A percentile compares a stretch with the other conserved stretches of the same genome.
Conservation (phyloP, 805 yeast species). For the Debaryomyces tyrocola region DNA sequence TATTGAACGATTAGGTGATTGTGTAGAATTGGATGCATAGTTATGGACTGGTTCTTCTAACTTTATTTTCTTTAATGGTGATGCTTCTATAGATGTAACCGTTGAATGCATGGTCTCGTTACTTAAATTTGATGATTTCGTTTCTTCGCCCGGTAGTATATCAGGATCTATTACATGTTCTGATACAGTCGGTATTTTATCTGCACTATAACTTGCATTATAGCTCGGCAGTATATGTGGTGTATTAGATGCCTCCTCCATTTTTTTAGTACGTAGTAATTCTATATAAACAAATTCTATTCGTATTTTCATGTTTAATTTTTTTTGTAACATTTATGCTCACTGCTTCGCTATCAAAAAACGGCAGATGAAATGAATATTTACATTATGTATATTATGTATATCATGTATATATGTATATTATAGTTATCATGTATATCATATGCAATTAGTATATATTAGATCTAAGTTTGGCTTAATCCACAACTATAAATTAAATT, state of each 20-base stretch:
- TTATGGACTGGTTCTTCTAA: neutral
- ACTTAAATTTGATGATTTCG: neutral
- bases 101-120: neutral
- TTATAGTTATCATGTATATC: neutral
- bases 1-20: neutral
- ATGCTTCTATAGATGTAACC: neutral
- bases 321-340: neutral
- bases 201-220: neutral
- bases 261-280: neutral
- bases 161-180: neutral
- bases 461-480: neutral
- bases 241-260: neutral
- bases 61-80: neutral
- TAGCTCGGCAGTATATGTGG: neutral
- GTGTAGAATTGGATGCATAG: neutral
- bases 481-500: neutral
- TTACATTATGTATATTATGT: neutral
- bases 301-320: neutral
- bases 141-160: neutral
- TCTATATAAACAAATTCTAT: neutral
- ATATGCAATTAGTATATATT: slow-evolving; percentile 1
- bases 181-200: neutral
- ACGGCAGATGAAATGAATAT: neutral
- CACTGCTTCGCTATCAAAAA: neutral
- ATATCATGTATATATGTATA: neutral